Percentiles rank a stretch among this genome's conserved stretches.
phyloP scores from a whole-genome alignment of 345 rosid genomes.

The Eucalyptus rudis region DNA sequence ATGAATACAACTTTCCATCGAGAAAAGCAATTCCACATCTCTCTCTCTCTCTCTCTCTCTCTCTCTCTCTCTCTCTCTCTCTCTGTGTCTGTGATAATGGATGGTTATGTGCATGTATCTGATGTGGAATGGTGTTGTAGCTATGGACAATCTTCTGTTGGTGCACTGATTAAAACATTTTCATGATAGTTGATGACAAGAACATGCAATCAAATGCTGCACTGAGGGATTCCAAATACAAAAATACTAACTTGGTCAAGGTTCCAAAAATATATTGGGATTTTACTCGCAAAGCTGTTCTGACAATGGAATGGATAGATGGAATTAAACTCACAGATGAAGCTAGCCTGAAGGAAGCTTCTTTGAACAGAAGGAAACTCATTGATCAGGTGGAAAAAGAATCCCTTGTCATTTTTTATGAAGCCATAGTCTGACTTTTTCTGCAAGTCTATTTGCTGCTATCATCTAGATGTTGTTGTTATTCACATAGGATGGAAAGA shows the following conservation, averaged over 20 bases:
- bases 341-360: constrained; percentile 32
- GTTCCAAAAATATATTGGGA: constrained; percentile 94
- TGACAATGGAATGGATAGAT: constrained; percentile 98
- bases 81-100: not conserved
- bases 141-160: not conserved
- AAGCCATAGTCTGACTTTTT: not conserved
- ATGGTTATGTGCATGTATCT: not conserved
- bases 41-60: not conserved
- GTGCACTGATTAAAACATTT: not conserved
- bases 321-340: constrained; percentile 93
- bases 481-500: not conserved
- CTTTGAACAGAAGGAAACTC: constrained; percentile 58
- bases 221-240: constrained; percentile 7
- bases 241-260: constrained; percentile 40
- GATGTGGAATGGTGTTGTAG: not conserved
- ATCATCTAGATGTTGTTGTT: not conserved
- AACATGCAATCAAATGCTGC: constrained; percentile 9
- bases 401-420: not conserved
- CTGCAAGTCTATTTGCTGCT: not conserved
- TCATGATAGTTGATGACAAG: constrained; percentile 24
- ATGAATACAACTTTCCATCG: not conserved
- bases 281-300: constrained; percentile 64
- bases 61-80: not conserved
- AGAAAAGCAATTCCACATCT: not conserved
- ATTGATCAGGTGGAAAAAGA: constrained; percentile 60